Evolutionary conservation across 2,329 filamentous ascomycete genomes (phyloP).

Genomic region (Pseudovirgaria hyperparasitica): DNA sequence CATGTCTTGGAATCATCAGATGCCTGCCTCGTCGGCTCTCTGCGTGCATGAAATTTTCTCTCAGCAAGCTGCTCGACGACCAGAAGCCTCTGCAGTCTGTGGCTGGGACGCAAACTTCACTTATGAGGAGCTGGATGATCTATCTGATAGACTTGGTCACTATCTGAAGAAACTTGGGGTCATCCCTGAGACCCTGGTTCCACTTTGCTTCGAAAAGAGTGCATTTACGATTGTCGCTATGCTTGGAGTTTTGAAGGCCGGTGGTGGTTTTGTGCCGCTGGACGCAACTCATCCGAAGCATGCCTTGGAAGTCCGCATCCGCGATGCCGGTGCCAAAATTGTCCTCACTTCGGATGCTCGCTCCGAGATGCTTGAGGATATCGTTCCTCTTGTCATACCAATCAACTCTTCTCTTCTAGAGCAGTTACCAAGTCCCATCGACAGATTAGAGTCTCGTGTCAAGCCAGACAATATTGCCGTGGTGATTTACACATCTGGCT

Average conservation of each 20-base stretch:
- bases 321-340: conserved; percentile 26
- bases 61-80: conserved; percentile 12
- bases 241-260: conserved; percentile 25
- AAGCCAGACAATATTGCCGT: conserved; percentile 15
- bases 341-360: conserved; percentile 26
- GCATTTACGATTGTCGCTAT: conserved; percentile 22
- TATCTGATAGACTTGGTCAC: conserved; percentile 15
- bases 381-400: conserved; percentile 25
- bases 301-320: conserved; percentile 24
- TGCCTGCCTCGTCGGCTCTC: conserved; percentile 17
- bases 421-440: conserved; percentile 17
- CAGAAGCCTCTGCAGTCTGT: conserved; percentile 17
- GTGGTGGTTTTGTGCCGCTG: conserved; percentile 22
- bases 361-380: conserved; percentile 27
- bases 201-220: conserved; percentile 27
- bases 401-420: conserved; percentile 21
- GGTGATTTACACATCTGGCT: conserved; percentile 21
- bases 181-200: conserved; percentile 19
- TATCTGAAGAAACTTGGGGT: conserved; percentile 18
- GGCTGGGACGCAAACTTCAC: conserved; percentile 20
- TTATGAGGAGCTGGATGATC: conserved; percentile 16
- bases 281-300: conserved; percentile 22
- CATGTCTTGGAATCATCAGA: conserved; percentile 15
- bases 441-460: conserved; percentile 9
- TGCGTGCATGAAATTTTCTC: conserved; percentile 19